Percentiles rank a stretch among this genome's conserved stretches.
phyloP scores from a whole-genome alignment of 371 early-diverging fungal genomes.

The Phascolomyces articulosus region DNA sequence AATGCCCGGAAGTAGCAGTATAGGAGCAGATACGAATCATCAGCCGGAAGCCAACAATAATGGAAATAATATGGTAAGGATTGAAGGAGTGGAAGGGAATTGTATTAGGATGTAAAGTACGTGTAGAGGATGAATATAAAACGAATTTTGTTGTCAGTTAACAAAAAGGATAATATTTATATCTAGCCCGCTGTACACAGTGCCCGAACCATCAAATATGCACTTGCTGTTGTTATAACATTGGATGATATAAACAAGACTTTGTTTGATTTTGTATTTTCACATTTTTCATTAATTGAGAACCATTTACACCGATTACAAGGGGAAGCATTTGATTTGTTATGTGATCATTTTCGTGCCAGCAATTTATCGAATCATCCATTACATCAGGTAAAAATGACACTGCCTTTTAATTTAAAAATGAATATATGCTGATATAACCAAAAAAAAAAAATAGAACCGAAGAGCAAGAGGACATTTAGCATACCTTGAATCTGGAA shows the following conservation, averaged over 20 bases:
- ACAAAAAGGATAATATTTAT: neutral
- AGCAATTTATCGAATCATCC: neutral
- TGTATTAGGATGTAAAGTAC: neutral
- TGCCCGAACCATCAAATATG: conserved; percentile 59
- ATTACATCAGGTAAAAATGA: conserved; percentile 6
- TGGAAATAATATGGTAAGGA: conserved; percentile 14
- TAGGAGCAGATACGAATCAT: neutral
- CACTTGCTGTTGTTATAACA: conserved; percentile 62
- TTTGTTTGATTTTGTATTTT: conserved; percentile 64
- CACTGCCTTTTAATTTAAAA: neutral
- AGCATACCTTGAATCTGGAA: conserved; percentile 41
- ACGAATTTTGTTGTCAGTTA: neutral
- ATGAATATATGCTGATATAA: neutral
- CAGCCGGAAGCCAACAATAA: neutral
- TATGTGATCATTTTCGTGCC: conserved; percentile 47
- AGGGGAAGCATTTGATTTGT: conserved; percentile 49
- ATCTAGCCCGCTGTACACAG: conserved; percentile 32
- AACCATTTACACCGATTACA: conserved; percentile 65
- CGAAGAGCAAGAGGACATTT: conserved; percentile 26
- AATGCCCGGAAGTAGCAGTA: conserved; percentile 31
- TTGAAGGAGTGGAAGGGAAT: neutral
- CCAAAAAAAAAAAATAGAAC: conserved; percentile 3
- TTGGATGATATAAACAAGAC: conserved; percentile 52
- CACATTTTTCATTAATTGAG: conserved; percentile 69
- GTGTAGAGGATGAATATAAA: no score